Percentiles rank a stretch among this genome's conserved stretches.
Conservation (phyloP, 352 stramenopile genomes). For the Phytophthora constricta region DNA sequence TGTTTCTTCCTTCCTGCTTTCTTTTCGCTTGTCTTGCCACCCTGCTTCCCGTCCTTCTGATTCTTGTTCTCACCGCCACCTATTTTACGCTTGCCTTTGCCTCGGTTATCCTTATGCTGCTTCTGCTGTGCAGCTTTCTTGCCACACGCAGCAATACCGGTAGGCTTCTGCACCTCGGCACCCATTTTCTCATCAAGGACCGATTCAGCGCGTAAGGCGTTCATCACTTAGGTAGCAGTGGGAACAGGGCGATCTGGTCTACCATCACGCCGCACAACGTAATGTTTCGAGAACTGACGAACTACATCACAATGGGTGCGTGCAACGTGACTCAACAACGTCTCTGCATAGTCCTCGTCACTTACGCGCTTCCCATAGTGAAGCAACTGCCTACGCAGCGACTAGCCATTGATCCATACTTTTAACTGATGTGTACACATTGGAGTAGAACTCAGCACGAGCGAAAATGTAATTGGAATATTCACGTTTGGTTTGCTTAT, state of each 20-base stretch:
- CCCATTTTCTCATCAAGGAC: slow-evolving; percentile 13
- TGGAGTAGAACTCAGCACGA: slow-evolving; percentile 15
- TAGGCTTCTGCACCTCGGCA: slow-evolving; percentile 5
- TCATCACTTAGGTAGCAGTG: slow-evolving; percentile 11
- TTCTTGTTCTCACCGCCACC: slow-evolving; percentile 1
- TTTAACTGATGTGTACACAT: slow-evolving; percentile 7
- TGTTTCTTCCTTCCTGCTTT: background rate
- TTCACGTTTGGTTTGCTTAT: slow-evolving; percentile 19
- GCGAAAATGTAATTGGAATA: slow-evolving; percentile 24
- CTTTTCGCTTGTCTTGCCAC: no score
- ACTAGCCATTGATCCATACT: slow-evolving; percentile 14
- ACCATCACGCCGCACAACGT: slow-evolving; percentile 12
- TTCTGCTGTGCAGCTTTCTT: no score
- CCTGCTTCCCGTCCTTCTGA: background rate
- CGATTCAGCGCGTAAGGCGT: slow-evolving; percentile 7
- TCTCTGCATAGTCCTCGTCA: slow-evolving; percentile 18
- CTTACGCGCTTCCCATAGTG: slow-evolving; percentile 9
- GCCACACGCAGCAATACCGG: slow-evolving; percentile 9
- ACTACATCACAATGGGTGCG: slow-evolving; percentile 16
- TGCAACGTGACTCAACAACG: slow-evolving; percentile 2
- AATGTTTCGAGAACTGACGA: slow-evolving; percentile 17
- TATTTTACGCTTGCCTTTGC: slow-evolving; percentile 10
- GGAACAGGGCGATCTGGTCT: slow-evolving; percentile 1
- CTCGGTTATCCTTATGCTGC: slow-evolving; percentile 1
- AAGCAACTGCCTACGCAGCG: slow-evolving; percentile 2